Evolutionary conservation across 73 alveolate genomes (phyloP).

Genomic region (Tetrahymena borealis): DNA sequence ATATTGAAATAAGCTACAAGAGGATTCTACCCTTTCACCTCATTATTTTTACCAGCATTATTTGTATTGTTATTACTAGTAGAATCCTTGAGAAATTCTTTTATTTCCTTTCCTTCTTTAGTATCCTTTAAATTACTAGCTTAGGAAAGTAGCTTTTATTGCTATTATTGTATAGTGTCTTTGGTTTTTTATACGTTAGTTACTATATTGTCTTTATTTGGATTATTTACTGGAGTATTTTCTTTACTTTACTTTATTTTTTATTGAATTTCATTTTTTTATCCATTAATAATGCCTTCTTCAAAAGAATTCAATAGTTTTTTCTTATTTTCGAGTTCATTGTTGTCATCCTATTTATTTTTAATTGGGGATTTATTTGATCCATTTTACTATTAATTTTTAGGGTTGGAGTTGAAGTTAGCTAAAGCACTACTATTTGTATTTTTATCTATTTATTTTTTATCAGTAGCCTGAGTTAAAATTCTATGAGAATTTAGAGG

Average conservation of each 20-base stretch:
- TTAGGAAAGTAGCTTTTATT: background rate
- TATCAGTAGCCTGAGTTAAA: background rate
- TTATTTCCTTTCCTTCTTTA: background rate
- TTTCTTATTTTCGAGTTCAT: background rate
- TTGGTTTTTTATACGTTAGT: background rate
- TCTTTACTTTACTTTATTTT: background rate
- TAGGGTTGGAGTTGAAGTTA: background rate
- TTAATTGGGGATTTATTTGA: background rate
- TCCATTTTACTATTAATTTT: background rate
- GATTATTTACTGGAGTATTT: background rate
- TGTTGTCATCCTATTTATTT: background rate
- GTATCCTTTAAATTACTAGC: background rate
- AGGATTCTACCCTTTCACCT: background rate
- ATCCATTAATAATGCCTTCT: background rate
- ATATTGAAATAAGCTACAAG: background rate
- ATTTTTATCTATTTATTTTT: background rate
- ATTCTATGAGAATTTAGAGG: background rate
- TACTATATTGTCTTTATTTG: background rate
- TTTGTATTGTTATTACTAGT: background rate
- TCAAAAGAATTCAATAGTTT: background rate
- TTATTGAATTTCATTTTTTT: background rate
- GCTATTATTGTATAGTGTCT: background rate
- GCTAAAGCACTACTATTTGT: background rate
- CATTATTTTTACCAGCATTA: background rate
- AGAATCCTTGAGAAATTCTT: background rate